Evolutionary conservation across 83 land plant genomes (phyloP).

Genomic region (Diphasiastrum complanatum): DNA sequence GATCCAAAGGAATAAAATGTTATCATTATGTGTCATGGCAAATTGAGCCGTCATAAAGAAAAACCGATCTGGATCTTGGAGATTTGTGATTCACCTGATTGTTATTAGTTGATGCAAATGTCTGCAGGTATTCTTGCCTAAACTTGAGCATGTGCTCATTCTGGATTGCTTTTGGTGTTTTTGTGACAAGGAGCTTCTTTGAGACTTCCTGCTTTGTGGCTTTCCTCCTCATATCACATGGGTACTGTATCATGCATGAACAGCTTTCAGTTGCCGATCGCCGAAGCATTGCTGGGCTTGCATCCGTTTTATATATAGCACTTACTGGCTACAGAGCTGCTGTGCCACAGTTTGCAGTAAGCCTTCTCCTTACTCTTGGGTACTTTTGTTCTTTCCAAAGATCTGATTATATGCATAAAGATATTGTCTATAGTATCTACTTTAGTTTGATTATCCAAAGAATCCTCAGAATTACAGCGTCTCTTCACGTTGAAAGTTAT

Average conservation of each 20-base stretch:
- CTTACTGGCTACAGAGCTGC: conserved; percentile 89
- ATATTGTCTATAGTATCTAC: too few species aligned
- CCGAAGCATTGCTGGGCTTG: conserved; percentile 74
- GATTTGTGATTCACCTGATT: neutral
- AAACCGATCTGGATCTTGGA: neutral
- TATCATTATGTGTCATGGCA: too few species aligned
- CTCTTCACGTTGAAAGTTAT: too few species aligned
- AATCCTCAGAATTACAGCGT: too few species aligned
- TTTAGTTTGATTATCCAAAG: too few species aligned
- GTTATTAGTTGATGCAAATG: neutral
- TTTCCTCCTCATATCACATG: conserved; percentile 85
- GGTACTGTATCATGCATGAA: conserved; percentile 90
- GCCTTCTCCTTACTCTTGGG: conserved; percentile 25
- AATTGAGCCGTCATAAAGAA: neutral
- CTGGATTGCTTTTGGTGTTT: conserved; percentile 96
- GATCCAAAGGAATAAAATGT: too few species aligned
- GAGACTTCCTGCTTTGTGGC: conserved; percentile 82
- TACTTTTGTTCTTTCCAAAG: too few species aligned
- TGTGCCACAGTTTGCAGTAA: conserved; percentile 80
- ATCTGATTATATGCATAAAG: too few species aligned
- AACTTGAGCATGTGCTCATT: conserved; percentile 69
- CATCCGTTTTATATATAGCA: conserved; percentile 66
- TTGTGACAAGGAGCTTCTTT: conserved; percentile 79
- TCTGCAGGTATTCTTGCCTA: conserved; percentile 77
- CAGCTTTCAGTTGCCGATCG: conserved; percentile 68